phyloP scores from a whole-genome alignment of 2,329 filamentous ascomycete genomes.

The Tolypocladium tundrense region DNA sequence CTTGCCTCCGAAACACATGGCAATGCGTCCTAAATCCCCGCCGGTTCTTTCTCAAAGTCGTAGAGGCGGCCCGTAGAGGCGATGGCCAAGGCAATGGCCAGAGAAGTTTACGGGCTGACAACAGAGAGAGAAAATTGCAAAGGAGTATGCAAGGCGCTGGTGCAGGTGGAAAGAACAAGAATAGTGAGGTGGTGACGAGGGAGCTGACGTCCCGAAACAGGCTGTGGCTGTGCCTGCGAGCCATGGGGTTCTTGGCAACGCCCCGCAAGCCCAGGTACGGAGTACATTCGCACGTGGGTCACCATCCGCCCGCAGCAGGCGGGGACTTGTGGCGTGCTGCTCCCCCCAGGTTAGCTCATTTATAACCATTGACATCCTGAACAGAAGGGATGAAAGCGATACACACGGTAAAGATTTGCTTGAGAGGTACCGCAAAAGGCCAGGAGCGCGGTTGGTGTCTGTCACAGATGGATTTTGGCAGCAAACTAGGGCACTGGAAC shows the following conservation, averaged over 20 bases:
- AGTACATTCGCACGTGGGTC: background rate
- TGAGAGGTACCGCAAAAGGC: no score
- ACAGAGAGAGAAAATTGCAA: background rate
- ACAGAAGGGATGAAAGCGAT: no score
- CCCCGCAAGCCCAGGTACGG: background rate
- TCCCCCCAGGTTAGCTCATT: no score
- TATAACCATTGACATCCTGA: no score
- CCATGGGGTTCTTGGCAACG: background rate
- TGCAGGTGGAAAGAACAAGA: background rate
- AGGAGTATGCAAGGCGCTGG: background rate
- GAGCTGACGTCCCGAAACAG: background rate
- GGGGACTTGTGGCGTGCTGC: no score
- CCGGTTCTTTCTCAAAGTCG: background rate
- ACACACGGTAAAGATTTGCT: no score
- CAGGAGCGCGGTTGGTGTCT: no score
- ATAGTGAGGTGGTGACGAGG: background rate
- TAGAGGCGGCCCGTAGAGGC: no score
- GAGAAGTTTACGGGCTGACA: background rate
- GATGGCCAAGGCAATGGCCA: no score
- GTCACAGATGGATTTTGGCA: no score
- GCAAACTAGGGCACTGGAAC: no score
- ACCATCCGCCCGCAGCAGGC: no score
- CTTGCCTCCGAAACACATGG: constrained; percentile 41
- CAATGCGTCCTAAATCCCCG: background rate
- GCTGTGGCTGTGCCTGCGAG: background rate